Evolutionary conservation across 2,329 filamentous ascomycete genomes (phyloP).

Genomic region (Lachnellula occidentalis): DNA sequence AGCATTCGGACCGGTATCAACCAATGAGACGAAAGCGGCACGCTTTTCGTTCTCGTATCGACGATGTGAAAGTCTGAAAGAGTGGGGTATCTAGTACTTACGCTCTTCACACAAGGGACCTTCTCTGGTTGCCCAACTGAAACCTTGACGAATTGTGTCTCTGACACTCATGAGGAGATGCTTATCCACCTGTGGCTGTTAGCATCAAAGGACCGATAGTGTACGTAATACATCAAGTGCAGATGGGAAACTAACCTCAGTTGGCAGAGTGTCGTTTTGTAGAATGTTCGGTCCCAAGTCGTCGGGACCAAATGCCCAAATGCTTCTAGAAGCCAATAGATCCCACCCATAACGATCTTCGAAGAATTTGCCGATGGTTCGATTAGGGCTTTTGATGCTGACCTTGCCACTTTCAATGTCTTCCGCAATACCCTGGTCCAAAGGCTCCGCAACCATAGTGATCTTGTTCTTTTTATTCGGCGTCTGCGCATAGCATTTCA

Average conservation of each 20-base stretch:
- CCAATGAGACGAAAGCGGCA: conserved; percentile 14
- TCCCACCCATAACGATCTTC: conserved; percentile 98
- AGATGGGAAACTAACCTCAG: conserved; percentile 52
- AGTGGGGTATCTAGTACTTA: conserved; percentile 40
- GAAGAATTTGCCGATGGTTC: conserved; percentile 93
- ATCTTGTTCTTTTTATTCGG: conserved; percentile 99
- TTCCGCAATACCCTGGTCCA: conserved; percentile 89
- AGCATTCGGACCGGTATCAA: conserved; percentile 22
- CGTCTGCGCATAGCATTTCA: conserved; percentile 95
- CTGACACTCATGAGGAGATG: conserved; percentile 80
- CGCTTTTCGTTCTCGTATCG: background rate
- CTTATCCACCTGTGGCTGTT: conserved; percentile 67
- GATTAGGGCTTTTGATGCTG: conserved; percentile 85
- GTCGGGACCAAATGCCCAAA: conserved; percentile 97
- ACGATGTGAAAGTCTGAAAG: background rate
- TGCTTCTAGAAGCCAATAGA: conserved; percentile 84
- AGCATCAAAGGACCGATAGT: conserved; percentile 26
- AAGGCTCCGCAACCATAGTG: conserved; percentile 94
- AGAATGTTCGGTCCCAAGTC: conserved; percentile 93
- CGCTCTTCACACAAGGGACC: conserved; percentile 96
- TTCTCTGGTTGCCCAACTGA: conserved; percentile 93
- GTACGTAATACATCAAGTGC: conserved; percentile 1
- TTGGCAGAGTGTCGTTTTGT: conserved; percentile 91
- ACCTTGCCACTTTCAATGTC: conserved; percentile 91
- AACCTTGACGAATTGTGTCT: conserved; percentile 91